phyloP scores from a whole-genome alignment of 768 basidiomycete genomes.

The Lactarius vividus region DNA sequence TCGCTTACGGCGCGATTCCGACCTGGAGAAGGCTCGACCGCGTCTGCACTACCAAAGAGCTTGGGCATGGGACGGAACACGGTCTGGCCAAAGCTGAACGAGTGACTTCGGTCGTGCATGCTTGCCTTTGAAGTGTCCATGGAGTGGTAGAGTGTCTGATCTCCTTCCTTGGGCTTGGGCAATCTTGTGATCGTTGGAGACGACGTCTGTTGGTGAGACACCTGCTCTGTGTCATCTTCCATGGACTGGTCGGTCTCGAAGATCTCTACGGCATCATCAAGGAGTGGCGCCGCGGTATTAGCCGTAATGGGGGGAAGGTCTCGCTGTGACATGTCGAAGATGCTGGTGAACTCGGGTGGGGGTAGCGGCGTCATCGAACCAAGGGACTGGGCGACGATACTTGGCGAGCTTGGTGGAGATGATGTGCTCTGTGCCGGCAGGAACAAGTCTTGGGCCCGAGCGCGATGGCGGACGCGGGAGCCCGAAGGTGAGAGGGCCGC shows the following conservation, averaged over 20 bases:
- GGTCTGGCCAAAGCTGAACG: slow-evolving; percentile 65
- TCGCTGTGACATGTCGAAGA: slow-evolving; percentile 59
- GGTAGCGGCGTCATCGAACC: slow-evolving; percentile 41
- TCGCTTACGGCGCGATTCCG: slow-evolving; percentile 61
- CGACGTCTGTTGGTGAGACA: slow-evolving; percentile 3
- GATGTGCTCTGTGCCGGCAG: slow-evolving; percentile 18
- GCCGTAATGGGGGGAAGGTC: slow-evolving; percentile 49
- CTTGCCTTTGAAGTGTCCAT: slow-evolving; percentile 33
- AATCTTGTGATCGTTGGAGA: slow-evolving; percentile 16
- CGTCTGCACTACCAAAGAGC: background rate
- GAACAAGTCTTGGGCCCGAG: slow-evolving; percentile 27
- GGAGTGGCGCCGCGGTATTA: slow-evolving; percentile 30
- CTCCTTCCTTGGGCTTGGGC: slow-evolving; percentile 7
- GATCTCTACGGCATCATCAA: slow-evolving; percentile 41
- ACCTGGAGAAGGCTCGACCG: slow-evolving; percentile 28
- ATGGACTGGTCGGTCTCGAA: slow-evolving; percentile 33
- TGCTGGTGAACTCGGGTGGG: slow-evolving; percentile 46
- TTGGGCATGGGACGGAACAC: slow-evolving; percentile 53
- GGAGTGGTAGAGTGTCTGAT: slow-evolving; percentile 20
- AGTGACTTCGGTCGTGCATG: slow-evolving; percentile 55
- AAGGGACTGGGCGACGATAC: slow-evolving; percentile 21
- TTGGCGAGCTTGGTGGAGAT: slow-evolving; percentile 27
- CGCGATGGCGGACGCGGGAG: slow-evolving; percentile 19
- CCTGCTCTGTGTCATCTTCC: slow-evolving; percentile 25
- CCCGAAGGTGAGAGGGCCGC: slow-evolving; percentile 23